phyloP scores from a whole-genome alignment of 2,329 filamentous ascomycete species.

The Fusarium lyarnte region DNA sequence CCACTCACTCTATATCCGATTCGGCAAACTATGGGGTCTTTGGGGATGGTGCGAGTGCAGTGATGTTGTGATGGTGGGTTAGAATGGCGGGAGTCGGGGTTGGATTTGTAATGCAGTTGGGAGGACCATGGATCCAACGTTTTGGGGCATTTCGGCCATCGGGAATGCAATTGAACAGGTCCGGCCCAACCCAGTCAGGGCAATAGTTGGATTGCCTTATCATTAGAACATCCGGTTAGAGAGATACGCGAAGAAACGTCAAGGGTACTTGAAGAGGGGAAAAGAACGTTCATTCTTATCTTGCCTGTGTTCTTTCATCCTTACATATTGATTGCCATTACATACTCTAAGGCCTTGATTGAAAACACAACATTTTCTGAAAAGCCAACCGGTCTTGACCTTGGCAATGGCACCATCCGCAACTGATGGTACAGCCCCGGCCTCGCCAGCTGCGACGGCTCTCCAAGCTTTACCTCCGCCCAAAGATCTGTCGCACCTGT shows the following conservation, averaged over 20 bases:
- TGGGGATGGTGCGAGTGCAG: slow-evolving; percentile 20
- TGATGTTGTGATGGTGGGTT: slow-evolving; percentile 40
- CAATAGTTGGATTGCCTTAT: slow-evolving; percentile 9
- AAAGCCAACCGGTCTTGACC: neutral
- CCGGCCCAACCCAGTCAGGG: slow-evolving; percentile 5
- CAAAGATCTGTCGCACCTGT: slow-evolving; percentile 81
- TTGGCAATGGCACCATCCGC: slow-evolving; percentile 35
- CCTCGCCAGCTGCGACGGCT: slow-evolving; percentile 10
- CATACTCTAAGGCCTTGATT: neutral
- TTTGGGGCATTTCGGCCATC: slow-evolving; percentile 32
- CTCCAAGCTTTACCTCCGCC: slow-evolving; percentile 54
- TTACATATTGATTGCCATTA: neutral
- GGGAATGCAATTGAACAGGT: slow-evolving; percentile 21
- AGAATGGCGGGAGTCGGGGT: slow-evolving; percentile 34
- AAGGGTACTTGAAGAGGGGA: slow-evolving; percentile 29
- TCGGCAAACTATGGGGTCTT: slow-evolving; percentile 26
- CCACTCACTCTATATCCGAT: slow-evolving; percentile 22
- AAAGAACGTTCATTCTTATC: slow-evolving; percentile 1
- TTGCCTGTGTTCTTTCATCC: slow-evolving; percentile 5
- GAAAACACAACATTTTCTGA: neutral
- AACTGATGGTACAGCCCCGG: slow-evolving; percentile 14
- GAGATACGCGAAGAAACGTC: slow-evolving; percentile 4
- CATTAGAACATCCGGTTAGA: slow-evolving; percentile 2
- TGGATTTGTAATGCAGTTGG: slow-evolving; percentile 41
- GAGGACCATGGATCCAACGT: slow-evolving; percentile 11